A percentile compares a stretch with the other conserved stretches of the same genome.
Conservation (phyloP, 495 filamentous ascomycete genomes). For the Thozetella sp. region DNA sequence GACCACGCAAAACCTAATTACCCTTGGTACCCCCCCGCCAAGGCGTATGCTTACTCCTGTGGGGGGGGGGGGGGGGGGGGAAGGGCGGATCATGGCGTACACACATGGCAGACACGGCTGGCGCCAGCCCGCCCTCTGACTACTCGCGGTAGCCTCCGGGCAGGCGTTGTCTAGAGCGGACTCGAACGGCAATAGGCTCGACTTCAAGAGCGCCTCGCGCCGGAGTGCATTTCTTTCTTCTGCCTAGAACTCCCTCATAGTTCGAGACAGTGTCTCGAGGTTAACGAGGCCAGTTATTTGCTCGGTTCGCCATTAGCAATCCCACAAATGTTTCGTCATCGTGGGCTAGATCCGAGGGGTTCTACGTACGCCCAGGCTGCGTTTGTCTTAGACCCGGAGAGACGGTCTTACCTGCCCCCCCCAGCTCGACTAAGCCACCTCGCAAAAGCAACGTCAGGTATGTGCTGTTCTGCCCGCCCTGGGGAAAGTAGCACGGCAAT, state of each 20-base stretch:
- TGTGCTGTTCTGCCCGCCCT: no score
- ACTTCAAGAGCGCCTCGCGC: neutral
- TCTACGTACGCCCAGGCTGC: no score
- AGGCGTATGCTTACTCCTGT: no score
- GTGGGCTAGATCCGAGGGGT: no score
- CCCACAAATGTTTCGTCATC: neutral
- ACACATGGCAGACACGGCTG: neutral
- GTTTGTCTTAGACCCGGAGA: no score
- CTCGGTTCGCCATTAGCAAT: neutral
- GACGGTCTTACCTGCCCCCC: neutral
- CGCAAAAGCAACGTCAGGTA: neutral
- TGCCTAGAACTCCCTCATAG: no score
- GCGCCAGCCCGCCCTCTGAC: neutral
- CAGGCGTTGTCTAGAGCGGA: neutral
- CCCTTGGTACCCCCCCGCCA: no score
- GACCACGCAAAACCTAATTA: neutral
- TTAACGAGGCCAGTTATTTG: neutral
- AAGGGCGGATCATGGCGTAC: neutral
- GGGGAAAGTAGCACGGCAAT: no score
- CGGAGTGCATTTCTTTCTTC: neutral
- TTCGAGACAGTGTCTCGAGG: neutral
- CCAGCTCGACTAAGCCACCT: neutral
- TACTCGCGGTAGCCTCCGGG: neutral
- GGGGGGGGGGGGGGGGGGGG: no score
- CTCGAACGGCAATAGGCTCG: neutral